Base-by-base conservation (phyloP, 2,329 filamentous ascomycete genomes). In the Microcyclosporella mali region DNA sequence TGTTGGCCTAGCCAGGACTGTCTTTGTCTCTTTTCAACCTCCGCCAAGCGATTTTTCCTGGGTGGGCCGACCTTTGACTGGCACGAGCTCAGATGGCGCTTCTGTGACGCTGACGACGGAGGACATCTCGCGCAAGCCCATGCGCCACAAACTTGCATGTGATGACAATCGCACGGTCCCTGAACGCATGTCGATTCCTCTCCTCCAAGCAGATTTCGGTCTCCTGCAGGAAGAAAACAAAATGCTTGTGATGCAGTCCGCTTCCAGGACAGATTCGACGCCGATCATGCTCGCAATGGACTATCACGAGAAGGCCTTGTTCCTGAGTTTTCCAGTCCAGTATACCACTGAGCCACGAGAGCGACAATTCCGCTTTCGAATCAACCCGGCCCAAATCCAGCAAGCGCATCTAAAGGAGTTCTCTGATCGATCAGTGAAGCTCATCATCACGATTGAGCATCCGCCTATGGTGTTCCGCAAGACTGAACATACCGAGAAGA, bases 171-270 rank as follows among this genome's bases (percentile, higher is more conserved):
- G 21, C 21, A 30, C 27, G 3, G 46, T 55, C 14, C 43, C 49
- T 2, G 43, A 53, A 19, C 45, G 47, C n/a, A 52, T 52, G 36
- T 45, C 19, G 3, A 15, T 61, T 2, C 43, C 50, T 12, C 31
- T 55, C 11, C 15, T 17, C 3, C 37, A 65, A 0, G 56, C 88
- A 1, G 72, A 79, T 14, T 83, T 88, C 52, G 84, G 85, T 0
- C 68, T 79, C 31, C 71, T 79, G 64, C 53, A 73, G 1, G 64
- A 71, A 1, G 71, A 75, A 3, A 66, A 64, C 2, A 67, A 69
- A 0, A 79, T 88, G 71, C 75, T 81, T 58, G 62, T 70, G 7
- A 77, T 85, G 71, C 74, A 73, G 40, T 72, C 68, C 1, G 55
- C 71, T 6, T 48, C 53, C 11, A 41, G 60, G 3, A 50, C 45